Evolutionary conservation across 176 grass and related monocot genomes (phyloP).

Genomic region (Leersia perrieri): DNA sequence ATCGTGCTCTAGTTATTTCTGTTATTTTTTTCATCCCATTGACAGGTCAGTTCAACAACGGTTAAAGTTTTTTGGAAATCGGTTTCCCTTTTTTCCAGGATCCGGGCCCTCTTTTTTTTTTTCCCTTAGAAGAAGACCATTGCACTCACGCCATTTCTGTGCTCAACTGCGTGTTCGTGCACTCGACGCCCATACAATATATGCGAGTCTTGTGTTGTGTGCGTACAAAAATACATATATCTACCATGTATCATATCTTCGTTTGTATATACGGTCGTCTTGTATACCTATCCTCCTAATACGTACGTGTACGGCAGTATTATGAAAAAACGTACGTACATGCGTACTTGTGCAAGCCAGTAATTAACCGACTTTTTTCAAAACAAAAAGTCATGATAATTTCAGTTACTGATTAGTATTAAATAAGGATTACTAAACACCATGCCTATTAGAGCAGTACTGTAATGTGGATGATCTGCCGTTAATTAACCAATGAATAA

Average conservation of each 20-base stretch:
- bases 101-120: background rate
- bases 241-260: background rate
- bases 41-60: background rate
- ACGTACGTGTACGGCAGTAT: background rate
- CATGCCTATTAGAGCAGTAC: background rate
- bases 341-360: background rate
- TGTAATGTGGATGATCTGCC: background rate
- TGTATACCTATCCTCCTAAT: no score
- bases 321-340: background rate
- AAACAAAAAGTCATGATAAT: background rate
- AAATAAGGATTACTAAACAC: no score
- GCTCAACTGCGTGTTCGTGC: conserved; percentile 12
- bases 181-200: conserved; percentile 15
- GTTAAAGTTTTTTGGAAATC: conserved; percentile 25
- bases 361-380: background rate
- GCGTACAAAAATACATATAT: background rate
- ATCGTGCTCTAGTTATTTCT: background rate
- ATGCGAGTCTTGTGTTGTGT: conserved; percentile 37
- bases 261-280: background rate
- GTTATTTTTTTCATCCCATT: conserved; percentile 16
- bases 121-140: background rate
- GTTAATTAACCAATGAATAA: background rate
- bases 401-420: background rate
- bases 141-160: conserved; percentile 26
- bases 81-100: background rate